Evolutionary conservation across 441 rosid species (phyloP).

Genomic region (Gossypium schwendimanii): DNA sequence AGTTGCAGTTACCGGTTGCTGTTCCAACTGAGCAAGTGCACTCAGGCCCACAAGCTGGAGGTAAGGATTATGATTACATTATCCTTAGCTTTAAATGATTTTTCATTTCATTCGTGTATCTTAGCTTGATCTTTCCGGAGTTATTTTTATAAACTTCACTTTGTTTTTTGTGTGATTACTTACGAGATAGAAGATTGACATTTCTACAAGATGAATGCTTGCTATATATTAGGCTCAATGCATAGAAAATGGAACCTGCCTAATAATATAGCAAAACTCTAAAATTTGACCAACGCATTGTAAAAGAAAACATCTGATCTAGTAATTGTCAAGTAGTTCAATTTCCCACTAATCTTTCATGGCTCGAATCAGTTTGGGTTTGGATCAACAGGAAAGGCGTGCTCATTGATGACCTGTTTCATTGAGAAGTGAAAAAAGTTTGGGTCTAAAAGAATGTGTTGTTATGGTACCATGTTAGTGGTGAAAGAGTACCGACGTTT

Average conservation of each 20-base stretch:
- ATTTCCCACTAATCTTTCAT: neutral
- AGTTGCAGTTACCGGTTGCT: constrained; percentile 48
- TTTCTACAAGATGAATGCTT: neutral
- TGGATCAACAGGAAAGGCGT: neutral
- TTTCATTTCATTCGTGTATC: neutral
- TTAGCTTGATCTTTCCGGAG: neutral
- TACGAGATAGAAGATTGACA: neutral
- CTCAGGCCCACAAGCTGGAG: constrained; percentile 51
- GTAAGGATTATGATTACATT: constrained; percentile 26
- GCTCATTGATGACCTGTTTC: neutral
- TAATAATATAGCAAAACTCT: neutral
- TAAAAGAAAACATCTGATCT: neutral
- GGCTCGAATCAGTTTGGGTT: neutral
- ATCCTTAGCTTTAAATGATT: neutral
- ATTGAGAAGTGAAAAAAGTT: neutral
- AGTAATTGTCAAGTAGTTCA: neutral
- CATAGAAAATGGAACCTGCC: neutral
- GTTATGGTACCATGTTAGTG: too few species aligned
- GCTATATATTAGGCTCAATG: neutral
- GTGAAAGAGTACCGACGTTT: too few species aligned
- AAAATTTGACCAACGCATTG: neutral
- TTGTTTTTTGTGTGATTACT: neutral
- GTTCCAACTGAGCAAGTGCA: constrained; percentile 47
- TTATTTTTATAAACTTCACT: neutral
- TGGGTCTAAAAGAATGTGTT: neutral